Percentiles rank a stretch among this genome's conserved stretches.
These are phyloP conservation scores for Drosera spatulata DNA, from an alignment of 179 eudicot species.

Conservation along the genomic window DNA sequence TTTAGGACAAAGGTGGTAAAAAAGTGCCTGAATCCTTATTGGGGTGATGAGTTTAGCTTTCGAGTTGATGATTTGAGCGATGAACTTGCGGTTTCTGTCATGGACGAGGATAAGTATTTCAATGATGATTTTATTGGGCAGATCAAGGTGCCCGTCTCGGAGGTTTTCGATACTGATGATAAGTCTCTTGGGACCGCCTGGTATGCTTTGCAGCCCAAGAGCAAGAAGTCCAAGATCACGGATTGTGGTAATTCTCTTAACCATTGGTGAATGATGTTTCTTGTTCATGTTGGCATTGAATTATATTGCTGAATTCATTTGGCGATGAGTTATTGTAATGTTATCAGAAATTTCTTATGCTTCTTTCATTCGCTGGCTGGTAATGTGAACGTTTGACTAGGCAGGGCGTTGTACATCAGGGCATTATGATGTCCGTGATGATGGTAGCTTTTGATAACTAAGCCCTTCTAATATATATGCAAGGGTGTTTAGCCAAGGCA, in stretches of 20 bases:
- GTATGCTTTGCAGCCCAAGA: slow-evolving; percentile 70
- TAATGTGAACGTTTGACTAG: too few species aligned
- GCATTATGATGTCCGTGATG: too few species aligned
- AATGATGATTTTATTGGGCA: slow-evolving; percentile 85
- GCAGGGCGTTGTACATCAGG: too few species aligned
- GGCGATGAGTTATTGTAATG: too few species aligned
- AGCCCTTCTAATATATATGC: too few species aligned
- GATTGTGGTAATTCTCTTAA: slow-evolving; percentile 41
- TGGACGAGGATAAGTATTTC: slow-evolving; percentile 85
- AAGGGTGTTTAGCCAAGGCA: too few species aligned
- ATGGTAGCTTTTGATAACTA: too few species aligned
- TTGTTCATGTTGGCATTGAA: too few species aligned
- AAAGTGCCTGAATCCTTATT: slow-evolving; percentile 75
- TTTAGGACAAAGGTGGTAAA: slow-evolving; percentile 67
- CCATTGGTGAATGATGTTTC: too few species aligned
- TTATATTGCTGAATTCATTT: too few species aligned
- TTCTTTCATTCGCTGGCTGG: too few species aligned
- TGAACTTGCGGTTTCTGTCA: slow-evolving; percentile 52
- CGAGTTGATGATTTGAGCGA: slow-evolving; percentile 82
- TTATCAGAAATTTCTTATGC: too few species aligned
- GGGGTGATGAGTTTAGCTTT: slow-evolving; percentile 81
- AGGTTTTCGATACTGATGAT: slow-evolving; percentile 69
- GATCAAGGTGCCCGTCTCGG: slow-evolving; percentile 49
- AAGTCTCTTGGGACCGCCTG: slow-evolving; percentile 78
- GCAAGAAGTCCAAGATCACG: slow-evolving; percentile 59